A percentile compares a stretch with the other conserved stretches of the same genome.
phyloP scores from a whole-genome alignment of 495 filamentous ascomycete genomes.

The Neurospora terricola region DNA sequence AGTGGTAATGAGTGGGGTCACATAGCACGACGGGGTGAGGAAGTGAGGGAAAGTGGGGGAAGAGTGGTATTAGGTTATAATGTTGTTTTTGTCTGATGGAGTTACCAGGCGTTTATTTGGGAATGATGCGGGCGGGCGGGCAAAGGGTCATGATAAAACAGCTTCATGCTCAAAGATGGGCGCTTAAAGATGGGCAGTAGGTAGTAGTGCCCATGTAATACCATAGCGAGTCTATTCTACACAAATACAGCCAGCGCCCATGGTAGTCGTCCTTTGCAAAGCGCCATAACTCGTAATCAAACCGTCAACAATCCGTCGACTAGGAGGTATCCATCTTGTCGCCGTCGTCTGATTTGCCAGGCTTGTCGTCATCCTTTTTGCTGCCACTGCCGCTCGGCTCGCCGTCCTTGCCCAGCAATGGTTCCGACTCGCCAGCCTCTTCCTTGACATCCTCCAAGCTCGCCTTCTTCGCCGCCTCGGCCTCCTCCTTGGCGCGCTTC shows the following conservation, averaged over 20 bases:
- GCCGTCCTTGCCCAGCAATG: conserved; percentile 54
- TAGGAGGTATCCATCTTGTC: conserved; percentile 89
- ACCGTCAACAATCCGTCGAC: not conserved
- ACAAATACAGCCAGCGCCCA: conserved; percentile 3
- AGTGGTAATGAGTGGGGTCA: conserved; percentile 5
- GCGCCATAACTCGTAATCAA: not conserved
- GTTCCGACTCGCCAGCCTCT: conserved; percentile 59
- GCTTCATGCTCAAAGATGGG: not conserved
- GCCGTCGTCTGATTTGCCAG: conserved; percentile 33
- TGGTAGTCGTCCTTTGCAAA: not conserved
- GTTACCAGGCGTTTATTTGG: conserved; percentile 12
- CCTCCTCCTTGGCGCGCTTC: conserved; percentile 65
- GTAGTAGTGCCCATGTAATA: not conserved
- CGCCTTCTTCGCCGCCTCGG: conserved; percentile 60
- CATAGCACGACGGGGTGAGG: not conserved
- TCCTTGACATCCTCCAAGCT: conserved; percentile 79
- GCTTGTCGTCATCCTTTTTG: conserved; percentile 31
- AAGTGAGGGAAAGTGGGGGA: not conserved
- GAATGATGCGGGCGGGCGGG: not conserved
- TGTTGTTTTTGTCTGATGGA: conserved; percentile 8
- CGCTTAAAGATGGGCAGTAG: not conserved
- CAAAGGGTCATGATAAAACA: not conserved
- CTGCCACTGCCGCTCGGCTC: conserved; percentile 52
- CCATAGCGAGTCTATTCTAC: conserved; percentile 7
- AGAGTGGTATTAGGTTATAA: conserved; percentile 4